Conservation (phyloP, 2,329 filamentous ascomycete genomes). For the Verticillium longisporum region DNA sequence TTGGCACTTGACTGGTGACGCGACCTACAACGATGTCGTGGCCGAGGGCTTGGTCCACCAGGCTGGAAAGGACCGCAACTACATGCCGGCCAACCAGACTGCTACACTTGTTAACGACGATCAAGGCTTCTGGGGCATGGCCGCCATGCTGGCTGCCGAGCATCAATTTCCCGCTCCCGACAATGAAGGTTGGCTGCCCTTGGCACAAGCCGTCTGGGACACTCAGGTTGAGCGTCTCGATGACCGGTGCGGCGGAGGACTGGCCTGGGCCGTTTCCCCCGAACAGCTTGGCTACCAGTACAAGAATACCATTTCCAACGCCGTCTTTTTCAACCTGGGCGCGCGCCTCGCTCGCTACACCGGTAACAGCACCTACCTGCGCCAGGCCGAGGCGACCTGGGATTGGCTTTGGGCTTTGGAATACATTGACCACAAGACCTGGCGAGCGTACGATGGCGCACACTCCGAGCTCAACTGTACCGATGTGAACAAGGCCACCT, state of each 20-base stretch:
- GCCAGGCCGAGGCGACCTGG: constrained; percentile 49
- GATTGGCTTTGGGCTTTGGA: constrained; percentile 46
- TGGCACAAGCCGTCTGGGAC: constrained; percentile 54
- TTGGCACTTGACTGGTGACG: constrained; percentile 35
- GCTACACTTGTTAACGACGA: constrained; percentile 49
- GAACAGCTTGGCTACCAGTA: not conserved
- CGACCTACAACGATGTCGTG: constrained; percentile 41
- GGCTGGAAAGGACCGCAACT: constrained; percentile 37
- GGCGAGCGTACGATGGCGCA: constrained; percentile 53
- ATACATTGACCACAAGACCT: constrained; percentile 45
- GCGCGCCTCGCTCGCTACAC: constrained; percentile 58
- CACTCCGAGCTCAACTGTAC: constrained; percentile 41
- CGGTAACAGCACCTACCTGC: constrained; percentile 45
- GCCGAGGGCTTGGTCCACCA: constrained; percentile 39
- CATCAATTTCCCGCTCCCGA: constrained; percentile 40
- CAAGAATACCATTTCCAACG: constrained; percentile 27
- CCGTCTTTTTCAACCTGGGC: constrained; percentile 41
- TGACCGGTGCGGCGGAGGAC: constrained; percentile 48
- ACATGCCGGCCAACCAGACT: constrained; percentile 40
- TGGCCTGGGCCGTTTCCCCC: not conserved
- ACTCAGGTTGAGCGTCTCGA: constrained; percentile 44
- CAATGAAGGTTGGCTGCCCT: constrained; percentile 37
- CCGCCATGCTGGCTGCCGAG: constrained; percentile 51
- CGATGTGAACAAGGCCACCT: constrained; percentile 43
- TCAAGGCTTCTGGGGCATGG: constrained; percentile 52